Conservation (phyloP, 2,329 filamentous ascomycete species). For the Stagonosporopsis tanaceti region DNA sequence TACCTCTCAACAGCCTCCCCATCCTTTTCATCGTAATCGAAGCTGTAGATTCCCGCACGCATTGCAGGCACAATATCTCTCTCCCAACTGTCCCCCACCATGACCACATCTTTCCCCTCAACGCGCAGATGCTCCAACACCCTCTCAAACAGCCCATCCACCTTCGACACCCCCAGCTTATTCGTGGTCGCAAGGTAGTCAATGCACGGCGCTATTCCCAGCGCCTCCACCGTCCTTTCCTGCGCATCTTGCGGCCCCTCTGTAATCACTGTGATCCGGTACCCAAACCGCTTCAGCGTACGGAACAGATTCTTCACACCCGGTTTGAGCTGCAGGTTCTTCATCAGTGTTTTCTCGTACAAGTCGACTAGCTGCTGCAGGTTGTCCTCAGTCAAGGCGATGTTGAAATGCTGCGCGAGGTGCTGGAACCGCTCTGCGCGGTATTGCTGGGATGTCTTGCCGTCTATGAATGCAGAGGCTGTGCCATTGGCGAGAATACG, state of each 20-base stretch:
- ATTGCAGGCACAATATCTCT: constrained; percentile 23
- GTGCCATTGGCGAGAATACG: constrained; percentile 49
- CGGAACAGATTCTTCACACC: constrained; percentile 50
- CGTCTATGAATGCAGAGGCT: constrained; percentile 54
- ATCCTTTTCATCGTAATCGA: neutral
- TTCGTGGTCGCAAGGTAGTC: constrained; percentile 49
- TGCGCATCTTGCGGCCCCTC: constrained; percentile 60
- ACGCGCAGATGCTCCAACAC: constrained; percentile 1
- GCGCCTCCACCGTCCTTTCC: constrained; percentile 51
- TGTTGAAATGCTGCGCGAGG: neutral
- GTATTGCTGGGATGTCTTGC: constrained; percentile 56
- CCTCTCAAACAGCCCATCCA: neutral
- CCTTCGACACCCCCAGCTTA: constrained; percentile 32
- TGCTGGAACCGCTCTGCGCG: constrained; percentile 51
- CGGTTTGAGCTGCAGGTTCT: constrained; percentile 26
- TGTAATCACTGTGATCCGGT: constrained; percentile 56
- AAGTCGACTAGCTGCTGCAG: neutral
- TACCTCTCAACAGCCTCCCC: too few species aligned
- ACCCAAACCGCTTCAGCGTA: constrained; percentile 44
- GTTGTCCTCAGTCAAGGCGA: constrained; percentile 40
- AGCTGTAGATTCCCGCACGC: constrained; percentile 11
- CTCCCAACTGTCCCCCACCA: constrained; percentile 26
- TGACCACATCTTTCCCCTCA: constrained; percentile 14
- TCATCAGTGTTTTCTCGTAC: neutral
- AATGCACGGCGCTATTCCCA: constrained; percentile 40